Evolutionary conservation across 257 asterid species (phyloP), one percentile per base, ranked within the genome.

Genomic region (Solanum pennellii): DNA sequence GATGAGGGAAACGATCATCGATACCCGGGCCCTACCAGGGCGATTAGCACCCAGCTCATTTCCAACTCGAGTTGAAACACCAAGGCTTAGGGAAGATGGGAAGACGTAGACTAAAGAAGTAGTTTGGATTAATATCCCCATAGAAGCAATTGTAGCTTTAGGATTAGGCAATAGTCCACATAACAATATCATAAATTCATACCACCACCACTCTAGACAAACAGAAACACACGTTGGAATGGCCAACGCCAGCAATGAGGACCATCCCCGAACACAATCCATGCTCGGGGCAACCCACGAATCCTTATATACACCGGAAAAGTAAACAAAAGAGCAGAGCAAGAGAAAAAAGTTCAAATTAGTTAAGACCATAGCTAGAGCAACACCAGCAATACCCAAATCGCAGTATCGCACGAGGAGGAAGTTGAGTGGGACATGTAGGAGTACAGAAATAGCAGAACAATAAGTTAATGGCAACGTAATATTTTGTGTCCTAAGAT

Each of bases 141-240:
- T 96, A 0, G 99, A 94, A 5, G 99, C 95, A 6, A 96, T 92
- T 1, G 98, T 94, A 1, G 98, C 96, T 37, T 87, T 93, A 11
- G 99, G 98, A 88, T 92, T 97, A 0, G 91, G 44, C 2, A 97
- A 75, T 2, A 97, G 86, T 1, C 99, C 99, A 49, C 98, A 97
- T 1, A 95, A 90, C 92, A 96, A 85, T 68, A 96, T 95, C 99
- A 96, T 96, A 27, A 96, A 92, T 59, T 96, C 99, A 45, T 96
- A 96, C 99, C 99, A 96, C 99, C 99, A 96, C 99, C 99, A 96
- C 80, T 96, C 99, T 0, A 97, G 87, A 59, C 99, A 97, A 2
- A 97, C 97, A 3, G 99, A 97, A 10, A 97, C 59, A 84, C 99
- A 97, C 1, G 95, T 97, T 1, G 99, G 99, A 8, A 97, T 90